Base-by-base conservation (phyloP, 78 protist genomes). In the Polysphondylium violaceum region DNA sequence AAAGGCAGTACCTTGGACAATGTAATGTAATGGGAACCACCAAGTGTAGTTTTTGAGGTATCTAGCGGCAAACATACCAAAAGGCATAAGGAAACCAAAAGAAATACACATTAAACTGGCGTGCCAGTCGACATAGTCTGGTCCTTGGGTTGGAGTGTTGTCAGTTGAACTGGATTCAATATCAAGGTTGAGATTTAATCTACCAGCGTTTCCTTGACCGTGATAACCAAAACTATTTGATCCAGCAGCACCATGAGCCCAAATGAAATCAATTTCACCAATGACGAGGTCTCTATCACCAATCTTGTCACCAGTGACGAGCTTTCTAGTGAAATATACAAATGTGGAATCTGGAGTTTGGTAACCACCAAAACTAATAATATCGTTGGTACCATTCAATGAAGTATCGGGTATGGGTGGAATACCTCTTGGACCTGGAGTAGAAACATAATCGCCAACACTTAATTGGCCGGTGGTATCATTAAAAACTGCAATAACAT, bases 11-110 rank as follows among this genome's bases (percentile, higher is more conserved):
- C 67, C 41, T 56, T 71, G 76, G 55, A 41, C 36, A 56, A 83
- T 31, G 63, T 68, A 68, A 40, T 83, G 91, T 11, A 83, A 7
- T 67, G 91, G 91, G 78, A 73, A 83, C 91, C 91, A 83, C 91
- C 91, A 83, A 17, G 14, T 36, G 27, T 53, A 63, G 9, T 50
- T 44, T 40, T 69, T 67, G 35, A 83, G 51, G 60, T 38, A 83
- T 38, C 91, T 60, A 11, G 74, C 91, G 31, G 63, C 35, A 50
- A 83, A 83, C 4, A 83, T 69, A 69, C 79, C 67, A n/a, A 83
- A 69, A 69, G 91, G 91, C 91, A 83, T 83, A 19, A 83, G 36
- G 1, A 83, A 27, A 36, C 79, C 91, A 59, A 83, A 83, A 11
- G 91, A 60, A 9, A 83, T 29, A 14, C n/a, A 69, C 91, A 83